Conservation (phyloP, 306 rosid genomes). For the Psophocarpus tetragonolobus region DNA sequence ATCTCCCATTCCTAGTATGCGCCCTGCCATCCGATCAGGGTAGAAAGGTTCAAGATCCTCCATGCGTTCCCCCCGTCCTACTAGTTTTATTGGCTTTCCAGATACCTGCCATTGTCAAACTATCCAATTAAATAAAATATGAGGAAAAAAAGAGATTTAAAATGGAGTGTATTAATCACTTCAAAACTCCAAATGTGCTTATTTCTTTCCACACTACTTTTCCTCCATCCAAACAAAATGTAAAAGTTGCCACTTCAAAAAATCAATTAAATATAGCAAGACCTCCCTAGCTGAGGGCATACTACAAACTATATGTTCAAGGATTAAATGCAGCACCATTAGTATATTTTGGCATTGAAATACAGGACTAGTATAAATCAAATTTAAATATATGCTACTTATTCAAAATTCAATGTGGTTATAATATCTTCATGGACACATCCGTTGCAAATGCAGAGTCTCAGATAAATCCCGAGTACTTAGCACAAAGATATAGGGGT, state of each 20-base stretch:
- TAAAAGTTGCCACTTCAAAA: background rate
- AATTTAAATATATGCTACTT: background rate
- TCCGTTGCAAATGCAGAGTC: background rate
- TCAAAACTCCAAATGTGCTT: slow-evolving; percentile 1
- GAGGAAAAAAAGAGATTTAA: background rate
- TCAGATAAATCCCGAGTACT: background rate
- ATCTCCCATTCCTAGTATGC: slow-evolving; percentile 98
- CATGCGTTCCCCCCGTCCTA: slow-evolving; percentile 97
- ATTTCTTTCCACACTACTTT: background rate
- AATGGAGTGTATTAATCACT: slow-evolving; percentile 13
- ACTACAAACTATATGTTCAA: slow-evolving; percentile 25
- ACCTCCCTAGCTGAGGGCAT: slow-evolving; percentile 9
- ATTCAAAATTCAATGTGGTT: slow-evolving; percentile 2
- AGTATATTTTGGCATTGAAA: background rate
- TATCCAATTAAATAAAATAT: slow-evolving; percentile 6
- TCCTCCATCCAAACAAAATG: background rate
- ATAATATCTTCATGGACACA: background rate
- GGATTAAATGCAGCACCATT: background rate
- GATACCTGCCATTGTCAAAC: slow-evolving; percentile 68
- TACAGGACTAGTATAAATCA: background rate
- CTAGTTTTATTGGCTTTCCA: slow-evolving; percentile 97
- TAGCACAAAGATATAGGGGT: background rate
- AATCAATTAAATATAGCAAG: slow-evolving; percentile 17
- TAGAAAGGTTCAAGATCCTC: slow-evolving; percentile 99
- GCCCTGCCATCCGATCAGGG: slow-evolving; percentile 99